Conservation (phyloP, 2,329 filamentous ascomycete genomes). For the Bipolaris cookei region DNA sequence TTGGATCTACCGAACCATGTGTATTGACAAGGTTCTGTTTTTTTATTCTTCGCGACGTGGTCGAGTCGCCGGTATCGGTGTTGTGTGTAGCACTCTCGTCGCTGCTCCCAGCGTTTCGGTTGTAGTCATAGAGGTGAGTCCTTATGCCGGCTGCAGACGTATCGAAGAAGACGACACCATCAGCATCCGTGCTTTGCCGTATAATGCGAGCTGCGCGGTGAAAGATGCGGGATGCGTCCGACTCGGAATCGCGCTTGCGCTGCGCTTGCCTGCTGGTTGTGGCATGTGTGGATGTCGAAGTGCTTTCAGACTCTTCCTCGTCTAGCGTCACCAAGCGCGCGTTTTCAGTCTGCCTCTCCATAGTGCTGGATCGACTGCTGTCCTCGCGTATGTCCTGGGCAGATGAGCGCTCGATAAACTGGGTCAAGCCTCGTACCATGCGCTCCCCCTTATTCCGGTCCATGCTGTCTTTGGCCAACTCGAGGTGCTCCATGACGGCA, state of each 20-base stretch:
- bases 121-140: slow-evolving; percentile 30
- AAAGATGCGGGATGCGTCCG: slow-evolving; percentile 39
- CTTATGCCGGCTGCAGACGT: slow-evolving; percentile 40
- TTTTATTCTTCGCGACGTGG: slow-evolving; percentile 26
- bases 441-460: slow-evolving; percentile 36
- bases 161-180: slow-evolving; percentile 48
- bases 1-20: slow-evolving; percentile 4
- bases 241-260: slow-evolving; percentile 32
- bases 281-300: slow-evolving; percentile 7
- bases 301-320: slow-evolving; percentile 24
- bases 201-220: slow-evolving; percentile 47
- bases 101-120: slow-evolving; percentile 24
- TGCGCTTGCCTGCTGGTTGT: slow-evolving; percentile 24
- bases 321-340: slow-evolving; percentile 38
- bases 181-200: slow-evolving; percentile 40
- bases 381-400: slow-evolving; percentile 29
- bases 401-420: slow-evolving; percentile 43
- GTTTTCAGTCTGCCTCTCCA: slow-evolving; percentile 46
- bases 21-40: slow-evolving; percentile 14
- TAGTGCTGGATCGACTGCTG: slow-evolving; percentile 28
- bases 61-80: slow-evolving; percentile 39
- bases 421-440: slow-evolving; percentile 45
- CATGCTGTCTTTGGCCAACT: slow-evolving; percentile 37
- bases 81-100: slow-evolving; percentile 41
- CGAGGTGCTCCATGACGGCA: slow-evolving; percentile 43